A percentile compares a stretch with the other conserved stretches of the same genome.
phyloP scores from a whole-genome alignment of 2,329 filamentous ascomycete genomes.

The Claviceps lovelessii region DNA sequence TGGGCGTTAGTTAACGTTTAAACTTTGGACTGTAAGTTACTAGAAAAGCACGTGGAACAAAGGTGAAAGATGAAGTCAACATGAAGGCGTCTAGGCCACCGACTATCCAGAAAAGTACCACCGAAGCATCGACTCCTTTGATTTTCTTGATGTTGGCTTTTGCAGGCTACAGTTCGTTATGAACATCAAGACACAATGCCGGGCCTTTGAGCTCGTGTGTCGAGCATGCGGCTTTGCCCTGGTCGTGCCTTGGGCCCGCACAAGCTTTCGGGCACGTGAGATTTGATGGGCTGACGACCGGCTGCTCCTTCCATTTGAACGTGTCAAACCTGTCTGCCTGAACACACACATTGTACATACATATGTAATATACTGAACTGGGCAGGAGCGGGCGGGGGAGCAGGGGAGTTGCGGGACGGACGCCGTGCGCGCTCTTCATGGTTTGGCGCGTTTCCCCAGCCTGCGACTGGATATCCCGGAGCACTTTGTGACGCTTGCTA shows the following conservation, averaged over 20 bases:
- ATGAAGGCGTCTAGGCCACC: not conserved
- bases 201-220: not conserved
- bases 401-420: not conserved
- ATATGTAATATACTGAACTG: too few species aligned
- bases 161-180: not conserved
- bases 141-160: not conserved
- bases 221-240: not conserved
- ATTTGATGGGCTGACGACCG: not conserved
- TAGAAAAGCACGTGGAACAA: not conserved
- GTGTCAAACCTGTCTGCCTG: too few species aligned
- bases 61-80: not conserved
- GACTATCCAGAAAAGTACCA: not conserved
- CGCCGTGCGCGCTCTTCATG: not conserved
- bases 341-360: too few species aligned
- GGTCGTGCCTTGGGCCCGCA: not conserved
- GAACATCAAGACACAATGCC: not conserved
- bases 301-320: not conserved
- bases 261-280: constrained; percentile 1
- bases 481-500: not conserved
- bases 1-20: not conserved
- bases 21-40: not conserved
- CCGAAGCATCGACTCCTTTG: not conserved
- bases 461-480: not conserved
- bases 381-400: too few species aligned
- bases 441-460: too few species aligned